Conservation (phyloP, 2,329 filamentous ascomycete species). For the Fusarium marasasianum region DNA sequence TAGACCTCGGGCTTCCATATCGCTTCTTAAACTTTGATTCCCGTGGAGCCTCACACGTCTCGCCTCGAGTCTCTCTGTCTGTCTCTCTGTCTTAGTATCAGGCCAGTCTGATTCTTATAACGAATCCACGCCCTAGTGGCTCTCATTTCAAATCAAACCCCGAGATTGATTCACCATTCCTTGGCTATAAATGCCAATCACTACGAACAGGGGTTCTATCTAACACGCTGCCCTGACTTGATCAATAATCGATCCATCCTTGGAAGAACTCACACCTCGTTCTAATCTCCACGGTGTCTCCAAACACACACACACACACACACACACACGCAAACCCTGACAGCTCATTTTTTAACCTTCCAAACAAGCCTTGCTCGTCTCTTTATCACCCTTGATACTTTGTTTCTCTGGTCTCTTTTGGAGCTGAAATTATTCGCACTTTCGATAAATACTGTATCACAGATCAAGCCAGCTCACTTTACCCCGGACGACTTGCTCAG, state of each 20-base stretch:
- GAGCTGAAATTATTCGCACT: neutral
- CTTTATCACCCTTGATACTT: neutral
- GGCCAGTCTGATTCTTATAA: neutral
- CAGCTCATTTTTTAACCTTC: neutral
- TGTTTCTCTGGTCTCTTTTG: neutral
- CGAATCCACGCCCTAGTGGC: neutral
- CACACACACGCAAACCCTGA: neutral
- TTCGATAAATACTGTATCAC: neutral
- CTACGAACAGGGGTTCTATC: conserved; percentile 8
- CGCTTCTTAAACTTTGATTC: conserved; percentile 6
- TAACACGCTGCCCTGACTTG: conserved; percentile 25
- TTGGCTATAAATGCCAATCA: neutral
- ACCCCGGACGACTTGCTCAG: neutral
- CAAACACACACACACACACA: neutral
- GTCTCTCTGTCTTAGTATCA: neutral
- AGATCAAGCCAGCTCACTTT: neutral
- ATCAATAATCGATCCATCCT: conserved; percentile 14
- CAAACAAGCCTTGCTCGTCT: neutral
- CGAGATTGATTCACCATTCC: neutral
- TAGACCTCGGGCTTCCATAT: conserved; percentile 11
- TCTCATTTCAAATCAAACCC: neutral
- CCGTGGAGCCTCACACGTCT: conserved; percentile 10
- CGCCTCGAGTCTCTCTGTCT: neutral
- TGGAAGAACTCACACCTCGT: neutral
- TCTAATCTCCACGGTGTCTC: neutral